A percentile compares a stretch with the other conserved stretches of the same genome.
phyloP scores from a whole-genome alignment of 1,284 basidiomycete genomes.

The Cutaneotrichosporon mucoides region DNA sequence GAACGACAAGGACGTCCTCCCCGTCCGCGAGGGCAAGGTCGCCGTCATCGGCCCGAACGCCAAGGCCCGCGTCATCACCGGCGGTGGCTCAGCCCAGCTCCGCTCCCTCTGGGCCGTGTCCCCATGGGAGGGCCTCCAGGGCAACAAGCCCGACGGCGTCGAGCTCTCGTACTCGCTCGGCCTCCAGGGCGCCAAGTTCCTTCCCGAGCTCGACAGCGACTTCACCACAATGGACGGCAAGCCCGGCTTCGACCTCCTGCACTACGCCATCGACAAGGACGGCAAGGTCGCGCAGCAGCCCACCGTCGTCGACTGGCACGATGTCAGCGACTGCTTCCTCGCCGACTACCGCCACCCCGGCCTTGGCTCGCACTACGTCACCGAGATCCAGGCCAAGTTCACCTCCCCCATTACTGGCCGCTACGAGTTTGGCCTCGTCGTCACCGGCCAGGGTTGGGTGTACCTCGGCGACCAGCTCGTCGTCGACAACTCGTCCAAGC shows the following conservation, averaged over 20 bases:
- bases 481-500: constrained; percentile 63
- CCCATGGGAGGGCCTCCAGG: constrained; percentile 55
- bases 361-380: constrained; percentile 20
- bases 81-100: constrained; percentile 57
- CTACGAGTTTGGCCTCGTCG: constrained; percentile 31
- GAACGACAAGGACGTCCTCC: constrained; percentile 50
- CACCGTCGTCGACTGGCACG: background rate
- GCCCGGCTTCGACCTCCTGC: constrained; percentile 24
- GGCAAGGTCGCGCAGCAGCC: constrained; percentile 15
- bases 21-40: constrained; percentile 40
- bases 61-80: constrained; percentile 54
- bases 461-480: constrained; percentile 60
- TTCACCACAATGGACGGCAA: constrained; percentile 25
- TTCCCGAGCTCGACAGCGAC: constrained; percentile 22
- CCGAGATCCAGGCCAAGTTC: constrained; percentile 24
- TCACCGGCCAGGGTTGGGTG: constrained; percentile 46
- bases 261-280: constrained; percentile 20
- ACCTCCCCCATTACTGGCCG: constrained; percentile 24
- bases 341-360: constrained; percentile 25
- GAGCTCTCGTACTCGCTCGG: constrained; percentile 51
- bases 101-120: constrained; percentile 54
- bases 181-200: constrained; percentile 20
- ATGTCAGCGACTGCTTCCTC: constrained; percentile 23
- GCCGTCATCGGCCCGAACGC: constrained; percentile 61
- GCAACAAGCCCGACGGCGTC: constrained; percentile 44